Conservation (phyloP, 768 basidiomycete genomes). For the Lactarius evosmus region DNA sequence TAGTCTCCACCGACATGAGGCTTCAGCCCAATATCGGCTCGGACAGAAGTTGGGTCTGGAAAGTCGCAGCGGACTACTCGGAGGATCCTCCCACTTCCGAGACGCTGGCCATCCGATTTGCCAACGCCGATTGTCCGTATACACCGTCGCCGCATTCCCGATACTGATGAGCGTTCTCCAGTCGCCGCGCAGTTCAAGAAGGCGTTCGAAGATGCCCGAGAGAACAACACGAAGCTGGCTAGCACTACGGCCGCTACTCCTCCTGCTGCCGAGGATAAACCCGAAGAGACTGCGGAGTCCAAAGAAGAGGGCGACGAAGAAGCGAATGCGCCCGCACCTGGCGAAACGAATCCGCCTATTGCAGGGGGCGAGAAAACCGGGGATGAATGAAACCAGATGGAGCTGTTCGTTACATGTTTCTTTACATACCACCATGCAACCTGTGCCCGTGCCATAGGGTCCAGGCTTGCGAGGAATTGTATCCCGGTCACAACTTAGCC, state of each 20-base stretch:
- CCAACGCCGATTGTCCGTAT: slow-evolving; percentile 87
- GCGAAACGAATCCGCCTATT: slow-evolving; percentile 28
- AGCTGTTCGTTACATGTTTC: slow-evolving; percentile 21
- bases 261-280: slow-evolving; percentile 35
- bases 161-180: slow-evolving; percentile 31
- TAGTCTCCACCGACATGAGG: slow-evolving; percentile 87
- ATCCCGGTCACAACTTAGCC: slow-evolving; percentile 13
- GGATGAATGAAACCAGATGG: slow-evolving; percentile 25
- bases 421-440: slow-evolving; percentile 27
- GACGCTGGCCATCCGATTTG: slow-evolving; percentile 97
- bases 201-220: slow-evolving; percentile 84
- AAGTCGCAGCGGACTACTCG: slow-evolving; percentile 92
- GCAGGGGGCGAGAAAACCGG: slow-evolving; percentile 40
- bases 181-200: slow-evolving; percentile 87
- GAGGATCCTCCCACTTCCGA: slow-evolving; percentile 88
- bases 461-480: slow-evolving; percentile 9
- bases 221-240: slow-evolving; percentile 47
- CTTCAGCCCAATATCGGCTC: slow-evolving; percentile 98
- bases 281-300: slow-evolving; percentile 32
- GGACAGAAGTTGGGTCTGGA: slow-evolving; percentile 99
- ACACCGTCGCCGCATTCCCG: not conserved
- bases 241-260: slow-evolving; percentile 30
- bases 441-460: slow-evolving; percentile 9
- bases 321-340: slow-evolving; percentile 31
- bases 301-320: slow-evolving; percentile 33